Evolutionary conservation across 306 rosid species (phyloP), one percentile per base, ranked within the genome.

Genomic region (Rubus idaeus): DNA sequence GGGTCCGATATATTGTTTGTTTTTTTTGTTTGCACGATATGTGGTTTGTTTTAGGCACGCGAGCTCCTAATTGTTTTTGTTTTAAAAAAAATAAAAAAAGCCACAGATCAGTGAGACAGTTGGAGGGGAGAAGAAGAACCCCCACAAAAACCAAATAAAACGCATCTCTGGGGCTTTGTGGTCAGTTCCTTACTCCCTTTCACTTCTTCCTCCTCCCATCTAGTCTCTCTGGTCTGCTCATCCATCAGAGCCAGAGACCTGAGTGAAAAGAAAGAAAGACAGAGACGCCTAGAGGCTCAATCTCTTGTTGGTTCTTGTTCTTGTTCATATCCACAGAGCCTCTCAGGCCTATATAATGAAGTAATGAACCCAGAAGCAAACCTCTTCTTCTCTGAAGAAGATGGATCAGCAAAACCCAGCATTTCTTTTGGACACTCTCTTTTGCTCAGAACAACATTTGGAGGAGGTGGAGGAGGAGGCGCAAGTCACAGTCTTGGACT

Each of bases 381-480:
- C 77, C 57, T 39, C 84, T 82, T 86, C 86, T 80, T 87, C 82
- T 68, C 81, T 23, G 74, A 72, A 70, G 61, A 81, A 79, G 79
- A 89, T 88, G 92, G 87, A 85, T 66, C 81, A 52, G 30, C 60
- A 74, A 8, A 77, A 75, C 84, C 20, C 84, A 64, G 71, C 83
- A 6, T 69, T 80, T 67, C 86, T 73, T 41, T 53, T 90, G 20
- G 98, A 92, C 74, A 72, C 90, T 21, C 88, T 92, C 4, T 92
- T 84, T 47, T 95, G 99, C 82, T 85, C 90, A 0, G 99, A 93
- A 56, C 86, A 91, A 46, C 86, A 86, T 37, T 87, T 86, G 82
- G 96, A 62, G 5, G 39, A 21, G 64, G 67, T 85, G 82, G 96
- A 62, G 5, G 39, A 21, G 64, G 67, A 84, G 68, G 91, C 86